These are phyloP conservation scores for Geotrichum candidum DNA, from an alignment of 1,139 yeast genomes.

Conservation along the genomic window DNA sequence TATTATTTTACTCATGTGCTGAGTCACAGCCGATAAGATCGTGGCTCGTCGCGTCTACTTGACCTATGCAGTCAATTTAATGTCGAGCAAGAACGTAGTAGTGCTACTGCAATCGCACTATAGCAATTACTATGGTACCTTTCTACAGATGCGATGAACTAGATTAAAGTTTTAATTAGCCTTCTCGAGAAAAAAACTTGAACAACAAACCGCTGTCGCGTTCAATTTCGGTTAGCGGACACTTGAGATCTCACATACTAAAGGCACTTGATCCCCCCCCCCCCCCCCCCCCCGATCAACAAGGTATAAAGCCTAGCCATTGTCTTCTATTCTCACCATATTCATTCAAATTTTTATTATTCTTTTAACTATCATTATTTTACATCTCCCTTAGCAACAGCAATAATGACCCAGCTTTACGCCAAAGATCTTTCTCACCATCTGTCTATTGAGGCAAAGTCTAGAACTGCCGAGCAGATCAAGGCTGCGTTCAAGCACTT, in stretches of 20 bases:
- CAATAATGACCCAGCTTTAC: neutral
- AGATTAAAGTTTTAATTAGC: neutral
- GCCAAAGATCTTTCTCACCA: constrained; percentile 71
- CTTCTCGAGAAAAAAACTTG: neutral
- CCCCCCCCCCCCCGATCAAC: no score
- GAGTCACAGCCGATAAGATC: neutral
- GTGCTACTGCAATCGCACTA: neutral
- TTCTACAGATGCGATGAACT: neutral
- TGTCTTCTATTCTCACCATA: neutral
- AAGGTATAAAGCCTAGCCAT: no score
- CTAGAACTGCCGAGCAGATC: constrained; percentile 73
- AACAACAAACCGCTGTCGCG: neutral
- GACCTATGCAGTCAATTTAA: neutral
- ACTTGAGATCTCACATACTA: neutral
- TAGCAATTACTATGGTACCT: neutral
- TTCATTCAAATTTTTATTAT: neutral
- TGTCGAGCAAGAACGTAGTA: neutral
- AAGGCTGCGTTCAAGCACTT: constrained; percentile 78
- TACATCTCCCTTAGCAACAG: neutral
- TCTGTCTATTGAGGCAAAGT: constrained; percentile 69
- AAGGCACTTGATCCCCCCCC: no score
- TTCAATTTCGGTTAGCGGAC: neutral
- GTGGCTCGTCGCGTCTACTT: neutral
- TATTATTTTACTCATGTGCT: neutral
- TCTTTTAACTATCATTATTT: neutral